A percentile compares a stretch with the other conserved stretches of the same genome.
Evolutionary conservation across 345 rosid species (phyloP).

Genomic region (Arabidopsis suecica): DNA sequence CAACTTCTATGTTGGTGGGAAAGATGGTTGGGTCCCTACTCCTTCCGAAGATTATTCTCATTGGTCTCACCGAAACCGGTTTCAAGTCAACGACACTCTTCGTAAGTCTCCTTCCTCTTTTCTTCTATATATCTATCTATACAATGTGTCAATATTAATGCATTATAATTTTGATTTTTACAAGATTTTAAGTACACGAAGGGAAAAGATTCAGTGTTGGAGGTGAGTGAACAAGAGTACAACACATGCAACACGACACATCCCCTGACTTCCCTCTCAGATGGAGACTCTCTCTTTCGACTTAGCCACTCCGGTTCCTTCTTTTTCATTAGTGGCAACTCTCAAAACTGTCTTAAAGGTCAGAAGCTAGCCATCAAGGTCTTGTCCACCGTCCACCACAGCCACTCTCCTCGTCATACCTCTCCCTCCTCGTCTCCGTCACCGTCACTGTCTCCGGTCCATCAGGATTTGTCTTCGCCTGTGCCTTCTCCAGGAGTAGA

Average conservation of each 20-base stretch:
- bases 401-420: slow-evolving; percentile 30
- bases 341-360: slow-evolving; percentile 63
- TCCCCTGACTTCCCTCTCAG: slow-evolving; percentile 58
- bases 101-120: slow-evolving; percentile 45
- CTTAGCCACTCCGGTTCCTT: slow-evolving; percentile 63
- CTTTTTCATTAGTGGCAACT: slow-evolving; percentile 69
- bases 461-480: slow-evolving; percentile 27
- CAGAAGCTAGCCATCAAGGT: slow-evolving; percentile 69
- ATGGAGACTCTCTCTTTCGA: slow-evolving; percentile 59
- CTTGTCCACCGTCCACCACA: slow-evolving; percentile 45
- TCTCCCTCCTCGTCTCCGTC: slow-evolving; percentile 19
- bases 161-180: not conserved
- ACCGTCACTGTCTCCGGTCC: slow-evolving; percentile 23
- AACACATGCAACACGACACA: slow-evolving; percentile 65
- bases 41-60: slow-evolving; percentile 74
- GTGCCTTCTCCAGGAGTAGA: slow-evolving; percentile 35
- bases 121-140: not conserved
- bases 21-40: slow-evolving; percentile 73
- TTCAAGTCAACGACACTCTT: slow-evolving; percentile 84
- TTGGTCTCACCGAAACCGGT: slow-evolving; percentile 85
- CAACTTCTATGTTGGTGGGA: slow-evolving; percentile 73
- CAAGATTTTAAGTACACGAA: slow-evolving; percentile 42
- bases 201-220: slow-evolving; percentile 68
- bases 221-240: slow-evolving; percentile 61
- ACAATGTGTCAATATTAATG: not conserved